phyloP scores from a whole-genome alignment of 345 rosid genomes.

The Abelmoschus esculentus region DNA sequence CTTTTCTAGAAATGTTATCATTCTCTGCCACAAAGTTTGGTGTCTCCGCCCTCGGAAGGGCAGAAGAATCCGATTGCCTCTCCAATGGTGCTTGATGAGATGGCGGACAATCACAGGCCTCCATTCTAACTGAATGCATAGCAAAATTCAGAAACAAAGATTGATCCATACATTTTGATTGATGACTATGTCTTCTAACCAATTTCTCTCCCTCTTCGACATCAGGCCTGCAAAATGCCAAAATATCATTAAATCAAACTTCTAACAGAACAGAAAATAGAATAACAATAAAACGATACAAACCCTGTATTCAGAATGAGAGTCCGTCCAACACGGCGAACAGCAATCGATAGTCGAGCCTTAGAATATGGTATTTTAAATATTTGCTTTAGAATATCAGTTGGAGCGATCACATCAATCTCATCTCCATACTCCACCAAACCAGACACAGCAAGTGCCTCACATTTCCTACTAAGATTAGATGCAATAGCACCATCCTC shows the following conservation, averaged over 20 bases:
- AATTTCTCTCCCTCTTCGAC: conserved; percentile 86
- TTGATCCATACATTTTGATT: conserved; percentile 78
- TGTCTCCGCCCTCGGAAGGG: conserved; percentile 43
- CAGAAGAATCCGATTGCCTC: conserved; percentile 47
- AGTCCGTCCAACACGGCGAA: conserved; percentile 85
- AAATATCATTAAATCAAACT: not conserved
- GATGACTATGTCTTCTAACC: conserved; percentile 63
- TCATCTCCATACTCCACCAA: conserved; percentile 93
- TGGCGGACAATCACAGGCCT: conserved; percentile 96
- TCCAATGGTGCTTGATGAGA: conserved; percentile 39
- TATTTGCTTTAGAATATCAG: conserved; percentile 88
- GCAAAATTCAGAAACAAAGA: conserved; percentile 87
- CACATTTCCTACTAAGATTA: conserved; percentile 65
- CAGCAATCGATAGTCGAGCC: conserved; percentile 85
- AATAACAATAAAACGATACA: conserved; percentile 15
- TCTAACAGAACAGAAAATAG: not conserved
- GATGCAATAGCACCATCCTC: conserved; percentile 58
- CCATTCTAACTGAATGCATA: conserved; percentile 97
- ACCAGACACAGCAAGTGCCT: conserved; percentile 92
- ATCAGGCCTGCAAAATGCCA: conserved; percentile 59
- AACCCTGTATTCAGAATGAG: conserved; percentile 86
- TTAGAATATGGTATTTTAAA: conserved; percentile 94
- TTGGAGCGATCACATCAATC: conserved; percentile 82
- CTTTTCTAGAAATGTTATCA: conserved; percentile 32
- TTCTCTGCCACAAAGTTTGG: conserved; percentile 37